Base-by-base conservation (phyloP, 306 rosid genomes). In the Quercus mongolica region DNA sequence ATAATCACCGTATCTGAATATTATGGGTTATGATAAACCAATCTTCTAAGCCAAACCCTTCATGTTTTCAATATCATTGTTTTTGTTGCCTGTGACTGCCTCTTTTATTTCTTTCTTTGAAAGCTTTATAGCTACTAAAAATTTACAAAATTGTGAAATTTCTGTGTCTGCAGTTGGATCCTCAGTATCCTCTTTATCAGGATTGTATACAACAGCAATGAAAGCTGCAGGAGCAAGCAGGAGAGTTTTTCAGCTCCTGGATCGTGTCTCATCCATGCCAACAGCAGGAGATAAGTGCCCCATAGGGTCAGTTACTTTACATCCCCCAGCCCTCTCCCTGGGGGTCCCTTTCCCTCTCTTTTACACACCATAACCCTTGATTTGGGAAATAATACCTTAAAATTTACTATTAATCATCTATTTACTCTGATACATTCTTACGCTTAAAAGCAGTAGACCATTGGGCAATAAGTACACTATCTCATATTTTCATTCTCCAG, bases 141-240 rank as follows among this genome's bases (percentile, higher is more conserved):
- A 4, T 4, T 31, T 33, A 67, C 15, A 35, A 67, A 67, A 67
- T 8, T 67, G 14, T 10, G 35, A 18, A 33, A 67, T 62, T 62
- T 56, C 19, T 83, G 2, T 17, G 5, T 41, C 56, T 74, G 69
- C 74, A 85, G 89, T 85, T 74, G 89, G 89, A 23, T 76, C 82
- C 23, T 85, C 89, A 0, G 75, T 85, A 57, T 85, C 86, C 28
- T 84, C 86, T 67, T 80, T 85, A 65, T 85, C 89, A 17, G 89
- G 89, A 69, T 63, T 85, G 46, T 85, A 85, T 51, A 85, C 89
- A 1, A 84, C 84, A 6, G 71, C 84, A 63, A 85, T 85, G 89
- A 85, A 85, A 85, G 89, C 89, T 73, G 86, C 89, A 5, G 89
- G 89, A 76, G 89, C 89, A 73, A 85, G 89, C 57, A 82, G 89